phyloP scores from a whole-genome alignment of 169 alveolate species.

The Plasmodium gallinaceum region DNA sequence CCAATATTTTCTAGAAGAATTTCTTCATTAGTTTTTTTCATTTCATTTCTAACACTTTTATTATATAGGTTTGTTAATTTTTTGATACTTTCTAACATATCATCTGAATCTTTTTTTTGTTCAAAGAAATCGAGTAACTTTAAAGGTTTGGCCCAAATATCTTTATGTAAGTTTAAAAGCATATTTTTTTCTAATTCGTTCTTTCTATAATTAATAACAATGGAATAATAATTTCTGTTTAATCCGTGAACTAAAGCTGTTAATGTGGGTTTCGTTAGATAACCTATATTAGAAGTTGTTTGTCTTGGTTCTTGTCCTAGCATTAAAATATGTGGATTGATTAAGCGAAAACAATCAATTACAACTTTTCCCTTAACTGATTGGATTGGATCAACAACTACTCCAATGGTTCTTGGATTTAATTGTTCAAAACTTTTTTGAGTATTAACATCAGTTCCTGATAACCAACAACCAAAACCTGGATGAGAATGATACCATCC shows the following conservation, averaged over 20 bases:
- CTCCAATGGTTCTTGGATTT: constrained; percentile 98
- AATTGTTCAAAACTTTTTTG: constrained; percentile 99
- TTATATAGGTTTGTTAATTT: constrained; percentile 88
- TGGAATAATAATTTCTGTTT: constrained; percentile 97
- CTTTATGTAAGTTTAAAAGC: constrained; percentile 96
- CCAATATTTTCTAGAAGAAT: constrained; percentile 91
- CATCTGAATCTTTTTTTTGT: constrained; percentile 38
- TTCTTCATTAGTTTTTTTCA: constrained; percentile 95
- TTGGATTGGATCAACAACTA: constrained; percentile 99
- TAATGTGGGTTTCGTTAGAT: constrained; percentile 91
- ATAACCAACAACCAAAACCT: constrained; percentile 99
- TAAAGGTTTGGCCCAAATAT: constrained; percentile 96
- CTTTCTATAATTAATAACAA: constrained; percentile 97
- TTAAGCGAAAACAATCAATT: constrained; percentile 99
- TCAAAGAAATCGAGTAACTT: constrained; percentile 84
- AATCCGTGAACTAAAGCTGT: constrained; percentile 97
- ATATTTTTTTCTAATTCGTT: constrained; percentile 97
- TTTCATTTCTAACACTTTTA: constrained; percentile 95
- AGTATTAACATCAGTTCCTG: constrained; percentile 98
- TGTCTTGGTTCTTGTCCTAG: constrained; percentile 98
- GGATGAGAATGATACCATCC: constrained; percentile 99
- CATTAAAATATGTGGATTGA: constrained; percentile 95
- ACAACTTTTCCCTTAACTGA: constrained; percentile 99
- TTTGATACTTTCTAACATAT: constrained; percentile 15
- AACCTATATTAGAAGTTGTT: constrained; percentile 99